Evolutionary conservation across 2,329 filamentous ascomycete genomes (phyloP), one percentile per base, ranked within the genome.

Genomic region (Purpureocillium takamizusanense): DNA sequence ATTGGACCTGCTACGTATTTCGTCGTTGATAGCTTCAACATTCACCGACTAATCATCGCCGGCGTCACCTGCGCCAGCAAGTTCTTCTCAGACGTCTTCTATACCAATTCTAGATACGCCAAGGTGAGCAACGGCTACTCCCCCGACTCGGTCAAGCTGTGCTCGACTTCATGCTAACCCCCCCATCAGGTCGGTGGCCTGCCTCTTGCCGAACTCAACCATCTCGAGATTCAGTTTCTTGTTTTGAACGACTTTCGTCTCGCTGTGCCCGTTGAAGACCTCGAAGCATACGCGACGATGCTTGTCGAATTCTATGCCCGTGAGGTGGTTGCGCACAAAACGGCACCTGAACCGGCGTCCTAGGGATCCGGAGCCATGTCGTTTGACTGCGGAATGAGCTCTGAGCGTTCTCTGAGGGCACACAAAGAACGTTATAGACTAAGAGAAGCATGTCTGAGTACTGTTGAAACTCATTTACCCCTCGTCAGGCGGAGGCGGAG

Each of bases 11-110:
- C 70, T 5, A 76, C 74, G 8, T 78, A 76, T 42, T 97, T 98
- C 56, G 90, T 97, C 31, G 92, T 97, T 10, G 92, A 98, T 64
- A 97, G 92, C 65, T 98, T 92, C 68, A 98, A 98, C 63, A 97
- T 98, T 46, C 92, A 98, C 58, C 81, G 92, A 39, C 70, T 98
- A 39, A 89, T 97, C 39, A 98, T 98, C 57, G 87, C 92, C 2
- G 92, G 90, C 28, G 92, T 98, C 33, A 98, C 92, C 3, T 97
- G 92, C 62, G 89, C 92, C 5, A 97, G 90, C 76, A 98, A 98
- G 63, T 98, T 97, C 72, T 98, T 98, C 64, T 97, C 90, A 5
- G 78, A 98, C 64, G 90, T 97, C 31, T 98, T 98, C 54, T 98
- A 97, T 59, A 98, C 92, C 9, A 98, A 98, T 62, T 97, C 92